These are phyloP conservation scores for Geotrichum ghanense DNA, from an alignment of 805 yeast genomes.

Conservation along the genomic window DNA sequence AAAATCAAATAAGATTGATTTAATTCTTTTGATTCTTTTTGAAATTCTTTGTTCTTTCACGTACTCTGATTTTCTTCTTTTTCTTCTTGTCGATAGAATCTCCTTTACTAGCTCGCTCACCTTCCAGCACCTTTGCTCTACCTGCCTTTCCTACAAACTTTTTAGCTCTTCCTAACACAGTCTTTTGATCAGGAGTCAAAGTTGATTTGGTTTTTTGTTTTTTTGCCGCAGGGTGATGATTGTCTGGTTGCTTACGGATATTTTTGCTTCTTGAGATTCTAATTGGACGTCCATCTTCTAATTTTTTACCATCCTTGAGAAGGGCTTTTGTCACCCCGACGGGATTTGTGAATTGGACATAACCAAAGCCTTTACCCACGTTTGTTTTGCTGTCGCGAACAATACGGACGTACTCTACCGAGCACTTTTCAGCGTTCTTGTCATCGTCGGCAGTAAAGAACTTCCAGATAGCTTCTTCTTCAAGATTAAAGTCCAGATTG, in stretches of 20 bases:
- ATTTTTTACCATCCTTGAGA: conserved; percentile 58
- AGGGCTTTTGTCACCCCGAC: conserved; percentile 73
- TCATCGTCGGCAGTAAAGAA: conserved; percentile 40
- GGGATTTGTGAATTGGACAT: conserved; percentile 68
- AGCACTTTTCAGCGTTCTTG: conserved; percentile 23
- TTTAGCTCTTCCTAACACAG: conserved; percentile 71
- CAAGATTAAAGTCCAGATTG: conserved; percentile 83
- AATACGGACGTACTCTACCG: conserved; percentile 79
- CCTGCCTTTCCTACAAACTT: conserved; percentile 71
- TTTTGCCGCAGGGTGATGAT: conserved; percentile 1
- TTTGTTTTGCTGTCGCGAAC: conserved; percentile 89
- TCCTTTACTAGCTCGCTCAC: conserved; percentile 67
- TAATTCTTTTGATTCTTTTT: not conserved
- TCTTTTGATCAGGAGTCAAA: conserved; percentile 56
- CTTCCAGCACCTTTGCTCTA: conserved; percentile 55
- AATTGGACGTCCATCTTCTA: conserved; percentile 43
- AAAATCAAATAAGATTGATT: not conserved
- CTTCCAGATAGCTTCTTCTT: conserved; percentile 80
- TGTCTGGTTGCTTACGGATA: conserved; percentile 8
- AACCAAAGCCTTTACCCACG: conserved; percentile 94
- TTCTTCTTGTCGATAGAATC: conserved; percentile 11
- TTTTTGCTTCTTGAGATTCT: conserved; percentile 66
- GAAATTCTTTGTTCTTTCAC: conserved; percentile 1
- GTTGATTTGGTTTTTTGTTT: conserved; percentile 21
- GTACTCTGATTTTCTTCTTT: not conserved